Conservation (phyloP, 331 rosid species). For the Rosa hybrid region DNA sequence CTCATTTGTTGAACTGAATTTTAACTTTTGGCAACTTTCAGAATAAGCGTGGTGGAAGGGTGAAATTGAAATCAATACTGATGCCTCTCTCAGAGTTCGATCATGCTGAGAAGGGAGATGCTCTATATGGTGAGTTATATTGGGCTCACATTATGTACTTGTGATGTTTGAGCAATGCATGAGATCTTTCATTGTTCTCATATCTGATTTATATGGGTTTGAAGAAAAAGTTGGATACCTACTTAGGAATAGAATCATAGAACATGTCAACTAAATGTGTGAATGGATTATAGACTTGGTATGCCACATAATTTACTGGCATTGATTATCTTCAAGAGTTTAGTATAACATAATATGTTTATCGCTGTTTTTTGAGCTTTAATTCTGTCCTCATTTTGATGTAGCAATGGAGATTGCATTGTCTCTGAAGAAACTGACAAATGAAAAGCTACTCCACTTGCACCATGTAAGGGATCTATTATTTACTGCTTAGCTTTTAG, state of each 20-base stretch:
- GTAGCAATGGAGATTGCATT: constrained; percentile 84
- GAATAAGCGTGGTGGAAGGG: constrained; percentile 77
- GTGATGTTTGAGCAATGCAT: background rate
- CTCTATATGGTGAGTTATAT: constrained; percentile 50
- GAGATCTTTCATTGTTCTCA: background rate
- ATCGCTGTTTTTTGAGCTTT: background rate
- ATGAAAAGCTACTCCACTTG: constrained; percentile 68
- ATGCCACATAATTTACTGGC: background rate
- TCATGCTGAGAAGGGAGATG: constrained; percentile 69
- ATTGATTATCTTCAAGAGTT: background rate
- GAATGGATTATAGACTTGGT: background rate
- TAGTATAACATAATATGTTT: background rate
- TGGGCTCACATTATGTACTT: constrained; percentile 8
- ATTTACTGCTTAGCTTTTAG: background rate
- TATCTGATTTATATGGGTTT: background rate
- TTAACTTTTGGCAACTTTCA: constrained; percentile 12
- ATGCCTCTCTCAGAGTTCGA: constrained; percentile 74
- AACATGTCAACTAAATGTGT: background rate
- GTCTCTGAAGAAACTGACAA: constrained; percentile 76
- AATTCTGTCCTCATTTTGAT: background rate
- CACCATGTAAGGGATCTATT: constrained; percentile 43
- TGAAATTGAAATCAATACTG: constrained; percentile 61
- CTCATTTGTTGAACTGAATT: background rate
- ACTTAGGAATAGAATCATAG: background rate
- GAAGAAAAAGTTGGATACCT: background rate